Evolutionary conservation across 768 basidiomycete species (phyloP).

Genomic region (Xanthoconium purpureum): DNA sequence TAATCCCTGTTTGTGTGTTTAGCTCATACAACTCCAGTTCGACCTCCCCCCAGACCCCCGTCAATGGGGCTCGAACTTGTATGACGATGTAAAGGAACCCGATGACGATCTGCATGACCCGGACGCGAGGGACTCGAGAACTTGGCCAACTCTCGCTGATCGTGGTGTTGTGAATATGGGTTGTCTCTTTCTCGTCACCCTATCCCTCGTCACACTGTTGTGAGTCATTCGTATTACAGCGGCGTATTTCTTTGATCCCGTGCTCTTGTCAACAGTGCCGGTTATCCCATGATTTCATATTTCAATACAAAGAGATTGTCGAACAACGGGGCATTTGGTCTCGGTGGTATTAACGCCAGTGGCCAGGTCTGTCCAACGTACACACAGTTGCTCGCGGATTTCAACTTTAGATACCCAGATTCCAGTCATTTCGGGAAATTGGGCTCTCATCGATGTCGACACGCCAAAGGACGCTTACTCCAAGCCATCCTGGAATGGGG

Average conservation of each 20-base stretch:
- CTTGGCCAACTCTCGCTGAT: conserved; percentile 44
- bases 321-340: conserved; percentile 47
- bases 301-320: conserved; percentile 30
- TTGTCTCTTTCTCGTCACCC: conserved; percentile 56
- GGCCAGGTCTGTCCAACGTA: conserved; percentile 52
- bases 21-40: conserved; percentile 42
- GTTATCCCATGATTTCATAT: conserved; percentile 43
- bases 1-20: background rate
- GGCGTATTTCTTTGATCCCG: background rate
- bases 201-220: conserved; percentile 55
- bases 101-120: conserved; percentile 79
- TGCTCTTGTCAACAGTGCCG: conserved; percentile 32
- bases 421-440: conserved; percentile 54
- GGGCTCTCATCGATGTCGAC: conserved; percentile 56
- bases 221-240: conserved; percentile 33
- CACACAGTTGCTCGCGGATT: background rate
- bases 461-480: conserved; percentile 57
- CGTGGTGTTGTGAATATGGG: conserved; percentile 73
- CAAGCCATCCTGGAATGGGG: conserved; percentile 56
- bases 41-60: conserved; percentile 64
- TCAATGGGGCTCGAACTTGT: conserved; percentile 61
- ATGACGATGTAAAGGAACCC: conserved; percentile 51
- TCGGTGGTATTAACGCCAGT: conserved; percentile 72
- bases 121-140: conserved; percentile 34
- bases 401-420: conserved; percentile 33